Evolutionary conservation across 1,139 yeast genomes (phyloP), one percentile per base, ranked within the genome.

Genomic region (Blastobotrys capitulatus): DNA sequence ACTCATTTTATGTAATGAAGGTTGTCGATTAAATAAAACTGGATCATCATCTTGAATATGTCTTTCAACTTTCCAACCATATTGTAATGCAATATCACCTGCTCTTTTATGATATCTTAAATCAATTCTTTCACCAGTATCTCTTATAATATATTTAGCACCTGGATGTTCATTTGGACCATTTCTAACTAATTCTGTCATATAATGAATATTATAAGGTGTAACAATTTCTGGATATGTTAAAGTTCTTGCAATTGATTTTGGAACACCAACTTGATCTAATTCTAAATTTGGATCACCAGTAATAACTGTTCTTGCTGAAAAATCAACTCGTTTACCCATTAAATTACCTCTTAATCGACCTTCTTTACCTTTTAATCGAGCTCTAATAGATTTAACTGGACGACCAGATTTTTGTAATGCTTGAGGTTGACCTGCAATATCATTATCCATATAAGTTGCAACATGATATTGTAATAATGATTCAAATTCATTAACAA

Each of bases 141-240:
- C 98, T 74, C 98, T 85, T 52, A 92, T 90, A 47, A 92, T 97
- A 66, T 94, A 94, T 65, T 92, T 92, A 36, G 98, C 98, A 76
- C 99, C 99, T 1, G 99, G 99, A 64, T 92, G 98, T 69, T 94
- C 98, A 67, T 89, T 92, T 29, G 98, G 98, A 55, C 99, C 99
- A 69, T 92, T 94, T 60, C 96, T 84, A 16, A 94, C 98, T 60
- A 82, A 78, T 67, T 88, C 95, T 3, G 97, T 90, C 61, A 92
- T 76, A 57, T 87, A 79, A 66, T 92, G 97, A 60, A 92, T 94
- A 66, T 92, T 92, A 69, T 89, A 94, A 9, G 97, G 98, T 1
- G 99, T 92, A 32, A 92, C 98, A 52, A 90, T 86, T 69, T 92
- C 99, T 12, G 99, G 99, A 64, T 94, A 92, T 0, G 97, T 83